A percentile compares a stretch with the other conserved stretches of the same genome.
phyloP scores from a whole-genome alignment of 768 basidiomycete genomes.

The Suillus subaureus region DNA sequence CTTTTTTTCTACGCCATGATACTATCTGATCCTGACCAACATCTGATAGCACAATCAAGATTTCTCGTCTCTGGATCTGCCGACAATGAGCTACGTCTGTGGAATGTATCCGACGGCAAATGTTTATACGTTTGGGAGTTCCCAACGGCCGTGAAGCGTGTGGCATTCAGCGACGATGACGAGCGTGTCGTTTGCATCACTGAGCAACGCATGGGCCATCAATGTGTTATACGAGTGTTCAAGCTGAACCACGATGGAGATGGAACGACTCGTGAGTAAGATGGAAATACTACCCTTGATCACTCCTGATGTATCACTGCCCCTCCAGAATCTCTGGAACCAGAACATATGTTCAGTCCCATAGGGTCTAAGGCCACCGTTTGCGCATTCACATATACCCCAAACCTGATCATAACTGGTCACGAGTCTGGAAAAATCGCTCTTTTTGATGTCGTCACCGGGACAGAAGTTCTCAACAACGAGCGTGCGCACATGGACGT shows the following conservation, averaged over 20 bases:
- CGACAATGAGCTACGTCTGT: conserved; percentile 90
- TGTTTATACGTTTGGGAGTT: conserved; percentile 97
- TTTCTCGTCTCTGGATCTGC: conserved; percentile 92
- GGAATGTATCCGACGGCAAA: conserved; percentile 88
- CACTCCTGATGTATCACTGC: conserved; percentile 7
- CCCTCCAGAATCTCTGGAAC: conserved; percentile 71
- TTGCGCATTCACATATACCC: conserved; percentile 83
- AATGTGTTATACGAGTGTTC: conserved; percentile 91
- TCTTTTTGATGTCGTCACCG: conserved; percentile 85
- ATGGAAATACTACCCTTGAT: not conserved
- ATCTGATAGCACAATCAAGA: conserved; percentile 71
- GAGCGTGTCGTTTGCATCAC: conserved; percentile 88
- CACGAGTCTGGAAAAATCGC: conserved; percentile 97
- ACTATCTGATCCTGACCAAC: not conserved
- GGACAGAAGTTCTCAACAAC: conserved; percentile 81
- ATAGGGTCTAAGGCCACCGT: conserved; percentile 97
- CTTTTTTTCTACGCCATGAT: conserved; percentile 2
- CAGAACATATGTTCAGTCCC: conserved; percentile 79
- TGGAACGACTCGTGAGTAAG: conserved; percentile 72
- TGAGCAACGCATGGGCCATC: conserved; percentile 94
- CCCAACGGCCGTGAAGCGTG: conserved; percentile 96
- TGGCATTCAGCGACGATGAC: conserved; percentile 87
- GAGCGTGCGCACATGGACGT: conserved; percentile 86
- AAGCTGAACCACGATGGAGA: conserved; percentile 83
- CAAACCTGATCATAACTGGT: conserved; percentile 84